Evolutionary conservation across 306 rosid species (phyloP).

Genomic region (Castanopsis chinensis): DNA sequence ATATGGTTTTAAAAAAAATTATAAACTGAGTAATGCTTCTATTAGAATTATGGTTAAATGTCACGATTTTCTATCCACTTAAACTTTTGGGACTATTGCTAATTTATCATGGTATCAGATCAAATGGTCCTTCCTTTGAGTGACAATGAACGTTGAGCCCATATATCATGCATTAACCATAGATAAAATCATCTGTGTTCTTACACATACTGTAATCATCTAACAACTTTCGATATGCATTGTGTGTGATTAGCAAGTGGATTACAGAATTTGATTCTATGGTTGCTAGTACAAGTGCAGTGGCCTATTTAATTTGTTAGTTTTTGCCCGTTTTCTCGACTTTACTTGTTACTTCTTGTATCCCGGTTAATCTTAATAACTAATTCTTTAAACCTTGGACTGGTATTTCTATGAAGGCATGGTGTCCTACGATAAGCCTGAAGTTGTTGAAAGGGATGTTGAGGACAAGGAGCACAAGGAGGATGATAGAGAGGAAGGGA

Average conservation of each 20-base stretch:
- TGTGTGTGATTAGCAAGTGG: not conserved
- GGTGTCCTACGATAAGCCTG: constrained; percentile 65
- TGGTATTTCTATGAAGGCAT: constrained; percentile 24
- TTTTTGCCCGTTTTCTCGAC: not conserved
- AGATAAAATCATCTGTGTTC: not conserved
- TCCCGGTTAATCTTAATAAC: constrained; percentile 18
- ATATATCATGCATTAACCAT: not conserved
- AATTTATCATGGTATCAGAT: no score
- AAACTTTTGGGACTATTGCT: no score
- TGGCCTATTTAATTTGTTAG: not conserved
- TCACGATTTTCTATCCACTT: no score
- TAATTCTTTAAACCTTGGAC: constrained; percentile 8
- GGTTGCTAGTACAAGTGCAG: not conserved
- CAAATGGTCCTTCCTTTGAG: not conserved
- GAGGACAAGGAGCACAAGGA: constrained; percentile 51
- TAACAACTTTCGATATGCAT: not conserved
- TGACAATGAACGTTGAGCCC: not conserved
- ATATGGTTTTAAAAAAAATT: not conserved
- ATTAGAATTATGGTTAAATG: not conserved
- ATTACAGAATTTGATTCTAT: not conserved
- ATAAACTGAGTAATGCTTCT: not conserved
- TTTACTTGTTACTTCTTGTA: not conserved
- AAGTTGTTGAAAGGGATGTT: constrained; percentile 53
- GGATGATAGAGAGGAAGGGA: constrained; percentile 46
- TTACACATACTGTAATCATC: not conserved